Conservation (phyloP, 73 alveolate genomes). For the Diophrys sp. region DNA sequence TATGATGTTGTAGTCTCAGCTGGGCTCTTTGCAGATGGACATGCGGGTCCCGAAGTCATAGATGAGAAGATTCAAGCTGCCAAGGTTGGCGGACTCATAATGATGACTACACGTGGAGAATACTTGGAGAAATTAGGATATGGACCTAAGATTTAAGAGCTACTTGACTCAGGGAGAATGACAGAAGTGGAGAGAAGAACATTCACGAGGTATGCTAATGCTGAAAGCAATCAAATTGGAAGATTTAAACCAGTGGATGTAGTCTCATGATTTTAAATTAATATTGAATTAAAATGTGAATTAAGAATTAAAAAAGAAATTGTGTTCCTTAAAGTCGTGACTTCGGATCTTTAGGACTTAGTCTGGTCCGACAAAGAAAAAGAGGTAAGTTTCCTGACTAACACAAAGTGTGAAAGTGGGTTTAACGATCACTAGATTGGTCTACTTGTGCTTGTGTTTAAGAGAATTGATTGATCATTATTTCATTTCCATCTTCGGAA, state of each 20-base stretch:
- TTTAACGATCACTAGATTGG: no score
- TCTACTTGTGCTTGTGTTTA: no score
- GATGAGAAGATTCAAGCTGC: constrained; percentile 63
- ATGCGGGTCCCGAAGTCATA: constrained; percentile 44
- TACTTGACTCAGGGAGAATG: constrained; percentile 38
- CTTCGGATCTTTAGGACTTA: no score
- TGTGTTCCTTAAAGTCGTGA: no score
- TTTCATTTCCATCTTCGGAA: no score
- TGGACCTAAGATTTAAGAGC: constrained; percentile 30
- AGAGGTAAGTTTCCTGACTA: no score
- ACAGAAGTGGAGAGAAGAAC: constrained; percentile 18
- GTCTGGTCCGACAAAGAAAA: no score
- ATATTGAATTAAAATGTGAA: no score
- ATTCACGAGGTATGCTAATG: constrained; percentile 39
- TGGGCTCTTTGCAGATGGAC: constrained; percentile 68
- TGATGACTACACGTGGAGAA: constrained; percentile 55
- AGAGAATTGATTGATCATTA: no score
- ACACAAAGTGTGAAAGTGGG: no score
- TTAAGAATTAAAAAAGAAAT: no score
- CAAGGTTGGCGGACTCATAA: constrained; percentile 48
- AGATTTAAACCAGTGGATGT: constrained; percentile 28
- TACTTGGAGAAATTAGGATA: constrained; percentile 43
- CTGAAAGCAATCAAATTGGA: constrained; percentile 11
- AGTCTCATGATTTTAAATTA: no score
- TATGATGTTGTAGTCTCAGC: constrained; percentile 45